Evolutionary conservation across 331 rosid species (phyloP).

Genomic region (Arachis monticola): DNA sequence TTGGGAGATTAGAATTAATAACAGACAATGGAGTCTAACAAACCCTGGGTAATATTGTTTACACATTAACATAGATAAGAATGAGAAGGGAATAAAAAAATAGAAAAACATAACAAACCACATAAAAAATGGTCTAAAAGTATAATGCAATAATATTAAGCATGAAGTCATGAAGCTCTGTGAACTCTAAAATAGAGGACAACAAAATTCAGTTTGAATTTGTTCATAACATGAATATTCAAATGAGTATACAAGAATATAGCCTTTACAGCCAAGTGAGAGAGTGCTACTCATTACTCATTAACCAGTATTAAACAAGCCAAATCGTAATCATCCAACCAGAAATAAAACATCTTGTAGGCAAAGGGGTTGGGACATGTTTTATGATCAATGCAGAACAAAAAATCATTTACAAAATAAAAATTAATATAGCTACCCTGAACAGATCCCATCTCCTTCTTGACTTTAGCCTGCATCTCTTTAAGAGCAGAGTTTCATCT

Average conservation of each 20-base stretch:
- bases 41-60: not conserved
- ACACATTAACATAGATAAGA: not conserved
- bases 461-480: conserved; percentile 86
- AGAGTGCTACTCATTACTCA: not conserved
- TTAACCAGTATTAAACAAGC: not conserved
- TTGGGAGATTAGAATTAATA: conserved; percentile 28
- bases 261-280: not conserved
- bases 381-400: not conserved
- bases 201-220: not conserved
- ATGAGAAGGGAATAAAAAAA: no score
- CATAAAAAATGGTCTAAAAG: no score
- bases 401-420: not conserved
- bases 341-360: not conserved
- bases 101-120: no score
- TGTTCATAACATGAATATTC: not conserved
- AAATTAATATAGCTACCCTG: conserved; percentile 50
- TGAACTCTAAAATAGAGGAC: no score
- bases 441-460: conserved; percentile 68
- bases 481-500: conserved; percentile 72
- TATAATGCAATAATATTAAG: no score
- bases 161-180: no score
- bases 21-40: conserved; percentile 10
- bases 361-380: not conserved
- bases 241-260: not conserved
- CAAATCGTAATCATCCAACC: not conserved